Conservation (phyloP, 2,329 filamentous ascomycete genomes). For the Zasmidium citrigriseum region DNA sequence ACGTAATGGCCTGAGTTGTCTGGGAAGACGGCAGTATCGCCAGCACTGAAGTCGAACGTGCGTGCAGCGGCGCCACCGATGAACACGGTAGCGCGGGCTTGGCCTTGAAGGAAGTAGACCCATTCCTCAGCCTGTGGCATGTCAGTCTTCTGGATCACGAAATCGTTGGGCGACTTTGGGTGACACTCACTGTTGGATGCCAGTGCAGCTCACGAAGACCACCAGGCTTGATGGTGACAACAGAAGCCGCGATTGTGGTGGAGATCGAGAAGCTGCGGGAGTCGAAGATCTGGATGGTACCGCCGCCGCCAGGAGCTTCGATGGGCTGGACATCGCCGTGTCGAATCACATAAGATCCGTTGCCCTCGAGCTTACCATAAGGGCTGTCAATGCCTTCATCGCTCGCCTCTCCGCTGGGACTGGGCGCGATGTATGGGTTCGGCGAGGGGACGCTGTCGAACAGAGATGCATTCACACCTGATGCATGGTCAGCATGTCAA, state of each 20-base stretch:
- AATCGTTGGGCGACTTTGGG: no score
- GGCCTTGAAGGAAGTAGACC: constrained; percentile 68
- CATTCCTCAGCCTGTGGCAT: constrained; percentile 57
- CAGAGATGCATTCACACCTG: constrained; percentile 54
- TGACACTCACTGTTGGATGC: constrained; percentile 53
- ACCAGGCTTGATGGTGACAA: constrained; percentile 64
- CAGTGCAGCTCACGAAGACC: constrained; percentile 68
- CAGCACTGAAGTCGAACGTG: constrained; percentile 67
- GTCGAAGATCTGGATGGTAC: constrained; percentile 62
- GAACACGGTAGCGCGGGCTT: constrained; percentile 64
- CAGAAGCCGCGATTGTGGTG: constrained; percentile 65
- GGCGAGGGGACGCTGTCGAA: constrained; percentile 60
- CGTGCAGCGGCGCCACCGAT: constrained; percentile 58
- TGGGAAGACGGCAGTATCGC: constrained; percentile 69
- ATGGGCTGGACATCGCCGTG: constrained; percentile 10
- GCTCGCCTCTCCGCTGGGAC: no score
- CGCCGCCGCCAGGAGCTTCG: constrained; percentile 56
- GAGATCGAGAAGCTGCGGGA: constrained; percentile 67
- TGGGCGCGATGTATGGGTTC: constrained; percentile 66
- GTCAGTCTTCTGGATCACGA: no score
- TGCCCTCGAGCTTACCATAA: constrained; percentile 54
- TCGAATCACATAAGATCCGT: constrained; percentile 58
- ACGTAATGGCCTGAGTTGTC: constrained; percentile 69
- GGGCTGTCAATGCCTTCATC: constrained; percentile 52
- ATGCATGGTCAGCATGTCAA: background rate